Percentiles rank a stretch among this genome's conserved stretches.
phyloP scores from a whole-genome alignment of 352 stramenopile genomes.

The Elongisporangium undulatum region DNA sequence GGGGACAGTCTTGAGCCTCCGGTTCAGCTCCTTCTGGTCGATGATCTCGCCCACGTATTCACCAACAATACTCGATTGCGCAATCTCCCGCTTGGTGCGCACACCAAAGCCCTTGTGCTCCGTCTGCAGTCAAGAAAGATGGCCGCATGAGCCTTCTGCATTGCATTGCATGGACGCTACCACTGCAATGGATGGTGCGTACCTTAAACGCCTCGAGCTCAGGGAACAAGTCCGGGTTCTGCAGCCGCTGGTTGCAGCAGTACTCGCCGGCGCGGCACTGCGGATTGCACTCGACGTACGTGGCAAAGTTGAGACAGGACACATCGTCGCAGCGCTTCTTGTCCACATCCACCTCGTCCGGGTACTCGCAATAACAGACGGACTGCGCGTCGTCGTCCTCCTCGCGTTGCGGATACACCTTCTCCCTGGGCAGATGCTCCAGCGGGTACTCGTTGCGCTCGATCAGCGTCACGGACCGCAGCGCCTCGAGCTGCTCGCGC shows the following conservation, averaged over 20 bases:
- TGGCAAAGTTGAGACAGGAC: constrained; percentile 88
- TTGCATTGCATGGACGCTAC: not conserved
- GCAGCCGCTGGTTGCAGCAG: constrained; percentile 75
- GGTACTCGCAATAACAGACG: constrained; percentile 59
- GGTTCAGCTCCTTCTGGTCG: constrained; percentile 75
- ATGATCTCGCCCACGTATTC: constrained; percentile 94
- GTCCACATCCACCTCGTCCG: constrained; percentile 32
- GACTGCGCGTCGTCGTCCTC: constrained; percentile 37
- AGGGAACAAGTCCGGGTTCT: constrained; percentile 62
- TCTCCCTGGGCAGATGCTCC: constrained; percentile 34
- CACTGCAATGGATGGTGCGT: not conserved
- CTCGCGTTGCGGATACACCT: constrained; percentile 19
- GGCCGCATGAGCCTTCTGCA: not conserved
- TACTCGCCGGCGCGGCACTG: constrained; percentile 39
- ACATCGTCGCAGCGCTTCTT: constrained; percentile 68
- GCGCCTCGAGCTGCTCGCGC: constrained; percentile 61
- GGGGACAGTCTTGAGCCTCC: constrained; percentile 50
- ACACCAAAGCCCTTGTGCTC: constrained; percentile 86
- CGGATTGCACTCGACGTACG: constrained; percentile 73
- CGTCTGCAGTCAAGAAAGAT: constrained; percentile 22
- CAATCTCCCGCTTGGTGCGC: constrained; percentile 55
- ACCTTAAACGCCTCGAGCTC: constrained; percentile 68
- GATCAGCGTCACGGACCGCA: constrained; percentile 61
- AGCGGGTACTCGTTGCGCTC: constrained; percentile 71
- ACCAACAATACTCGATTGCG: constrained; percentile 63